Conservation (phyloP, 2,329 filamentous ascomycete species). For the Nakataea oryzae region DNA sequence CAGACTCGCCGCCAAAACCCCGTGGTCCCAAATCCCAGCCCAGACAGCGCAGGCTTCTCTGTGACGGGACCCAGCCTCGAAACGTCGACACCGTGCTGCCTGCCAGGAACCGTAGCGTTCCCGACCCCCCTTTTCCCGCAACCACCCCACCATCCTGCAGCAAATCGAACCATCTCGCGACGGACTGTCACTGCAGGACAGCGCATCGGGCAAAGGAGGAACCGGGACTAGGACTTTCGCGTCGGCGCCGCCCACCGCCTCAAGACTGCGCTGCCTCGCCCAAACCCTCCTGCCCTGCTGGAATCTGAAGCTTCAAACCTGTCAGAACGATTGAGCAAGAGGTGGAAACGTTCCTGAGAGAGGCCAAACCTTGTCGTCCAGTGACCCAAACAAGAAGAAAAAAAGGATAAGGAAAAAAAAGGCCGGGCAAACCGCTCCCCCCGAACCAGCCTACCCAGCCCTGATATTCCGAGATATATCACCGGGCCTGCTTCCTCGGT, state of each 20-base stretch:
- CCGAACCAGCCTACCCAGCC: background rate
- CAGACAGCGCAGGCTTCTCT: too few relatives aligned
- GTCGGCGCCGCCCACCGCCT: background rate
- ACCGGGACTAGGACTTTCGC: background rate
- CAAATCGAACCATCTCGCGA: background rate
- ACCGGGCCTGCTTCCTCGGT: background rate
- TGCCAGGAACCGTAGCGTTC: background rate
- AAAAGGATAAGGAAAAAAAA: background rate
- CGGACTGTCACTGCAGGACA: background rate
- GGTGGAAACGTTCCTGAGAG: background rate
- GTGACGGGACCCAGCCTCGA: background rate
- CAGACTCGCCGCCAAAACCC: too few relatives aligned
- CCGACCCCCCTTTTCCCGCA: background rate
- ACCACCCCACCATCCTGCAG: background rate
- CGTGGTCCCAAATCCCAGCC: too few relatives aligned
- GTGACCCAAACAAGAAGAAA: background rate
- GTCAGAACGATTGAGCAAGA: background rate
- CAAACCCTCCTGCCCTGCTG: background rate
- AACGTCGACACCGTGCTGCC: background rate
- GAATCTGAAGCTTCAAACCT: background rate
- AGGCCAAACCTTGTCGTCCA: background rate
- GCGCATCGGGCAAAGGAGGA: background rate
- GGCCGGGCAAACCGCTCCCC: too few relatives aligned
- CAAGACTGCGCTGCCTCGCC: background rate
- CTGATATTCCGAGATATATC: background rate